These are phyloP conservation scores for Morella rubra DNA, from an alignment of 306 rosid species.

Conservation along the genomic window DNA sequence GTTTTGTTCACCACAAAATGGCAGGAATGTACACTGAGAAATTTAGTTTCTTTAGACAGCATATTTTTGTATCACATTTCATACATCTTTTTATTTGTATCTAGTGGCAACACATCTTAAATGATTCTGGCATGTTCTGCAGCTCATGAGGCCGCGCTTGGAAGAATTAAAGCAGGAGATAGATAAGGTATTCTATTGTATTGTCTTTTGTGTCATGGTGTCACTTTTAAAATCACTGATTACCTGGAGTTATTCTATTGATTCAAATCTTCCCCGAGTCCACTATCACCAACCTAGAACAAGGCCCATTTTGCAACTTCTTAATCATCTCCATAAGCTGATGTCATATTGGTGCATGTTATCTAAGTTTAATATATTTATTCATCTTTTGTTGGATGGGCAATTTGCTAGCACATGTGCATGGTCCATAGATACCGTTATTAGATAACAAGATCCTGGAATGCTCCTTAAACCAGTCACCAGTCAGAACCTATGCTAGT, in stretches of 20 bases:
- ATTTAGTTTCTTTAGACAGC: neutral
- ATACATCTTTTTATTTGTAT: neutral
- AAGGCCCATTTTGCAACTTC: neutral
- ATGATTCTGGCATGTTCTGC: slow-evolving; percentile 33
- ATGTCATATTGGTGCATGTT: neutral
- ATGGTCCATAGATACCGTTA: neutral
- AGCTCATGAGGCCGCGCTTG: slow-evolving; percentile 75
- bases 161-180: slow-evolving; percentile 57
- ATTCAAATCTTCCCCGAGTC: neutral
- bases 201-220: slow-evolving; percentile 21
- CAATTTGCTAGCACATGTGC: neutral
- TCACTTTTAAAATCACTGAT: slow-evolving; percentile 11
- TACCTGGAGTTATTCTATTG: slow-evolving; percentile 8
- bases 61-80: neutral
- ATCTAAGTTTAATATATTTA: neutral
- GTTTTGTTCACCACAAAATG: neutral
- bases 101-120: slow-evolving; percentile 12
- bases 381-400: neutral
- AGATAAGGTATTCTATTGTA: slow-evolving; percentile 49
- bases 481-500: neutral
- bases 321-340: neutral
- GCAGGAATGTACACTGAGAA: neutral
- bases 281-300: neutral
- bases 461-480: slow-evolving; percentile 6
- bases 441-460: neutral